These are phyloP conservation scores for Arbutus unedo DNA, from an alignment of 148 eudicot species.

Conservation along the genomic window DNA sequence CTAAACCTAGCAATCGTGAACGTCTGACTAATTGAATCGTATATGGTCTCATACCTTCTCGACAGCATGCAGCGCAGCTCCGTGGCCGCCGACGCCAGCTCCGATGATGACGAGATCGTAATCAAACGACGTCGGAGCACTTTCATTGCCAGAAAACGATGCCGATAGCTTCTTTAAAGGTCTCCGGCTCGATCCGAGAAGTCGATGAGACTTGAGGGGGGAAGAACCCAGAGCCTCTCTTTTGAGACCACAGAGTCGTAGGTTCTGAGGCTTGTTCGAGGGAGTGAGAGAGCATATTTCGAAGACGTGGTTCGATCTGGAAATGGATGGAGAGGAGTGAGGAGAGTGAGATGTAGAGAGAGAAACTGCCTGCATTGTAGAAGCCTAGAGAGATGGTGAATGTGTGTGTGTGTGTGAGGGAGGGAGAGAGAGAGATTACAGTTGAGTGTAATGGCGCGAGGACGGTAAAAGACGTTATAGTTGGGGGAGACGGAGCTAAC, in stretches of 20 bases:
- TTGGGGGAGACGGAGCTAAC: background rate
- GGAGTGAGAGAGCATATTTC: background rate
- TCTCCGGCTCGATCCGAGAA: background rate
- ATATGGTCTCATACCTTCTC: slow-evolving; percentile 21
- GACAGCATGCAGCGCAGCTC: slow-evolving; percentile 41
- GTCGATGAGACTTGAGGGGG: background rate
- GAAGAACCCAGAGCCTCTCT: slow-evolving; percentile 4
- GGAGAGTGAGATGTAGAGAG: background rate
- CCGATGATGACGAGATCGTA: slow-evolving; percentile 39
- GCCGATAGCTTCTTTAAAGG: slow-evolving; percentile 10
- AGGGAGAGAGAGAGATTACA: background rate
- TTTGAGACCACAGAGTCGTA: slow-evolving; percentile 19
- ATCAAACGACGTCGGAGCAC: slow-evolving; percentile 24
- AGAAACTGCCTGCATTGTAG: slow-evolving; percentile 1
- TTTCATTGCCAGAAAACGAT: slow-evolving; percentile 21
- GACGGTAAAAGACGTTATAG: background rate
- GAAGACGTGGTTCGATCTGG: background rate
- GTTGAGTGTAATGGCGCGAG: background rate
- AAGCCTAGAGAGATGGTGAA: background rate
- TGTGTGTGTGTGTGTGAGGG: no score
- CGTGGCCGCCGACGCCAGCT: slow-evolving; percentile 42
- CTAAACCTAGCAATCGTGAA: background rate
- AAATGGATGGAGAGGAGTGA: background rate
- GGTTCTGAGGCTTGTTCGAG: slow-evolving; percentile 3
- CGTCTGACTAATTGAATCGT: no score